Percentiles rank a stretch among this genome's conserved stretches.
phyloP scores from a whole-genome alignment of 352 stramenopile genomes.

The Globisporangium parvum region DNA sequence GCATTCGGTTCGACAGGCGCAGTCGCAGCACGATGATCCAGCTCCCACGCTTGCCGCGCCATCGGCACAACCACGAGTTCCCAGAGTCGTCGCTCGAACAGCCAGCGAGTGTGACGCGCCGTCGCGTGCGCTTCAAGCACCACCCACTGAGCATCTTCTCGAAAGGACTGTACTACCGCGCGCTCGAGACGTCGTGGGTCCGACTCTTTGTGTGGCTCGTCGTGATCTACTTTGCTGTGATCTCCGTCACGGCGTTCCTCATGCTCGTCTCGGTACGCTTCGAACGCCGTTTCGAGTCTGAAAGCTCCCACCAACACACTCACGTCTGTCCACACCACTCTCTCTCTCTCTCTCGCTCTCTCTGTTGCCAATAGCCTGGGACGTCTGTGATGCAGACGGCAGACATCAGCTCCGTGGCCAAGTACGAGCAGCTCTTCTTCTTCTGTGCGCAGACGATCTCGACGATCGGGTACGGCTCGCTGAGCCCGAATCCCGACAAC shows the following conservation, averaged over 20 bases:
- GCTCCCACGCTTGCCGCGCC: slow-evolving; percentile 9
- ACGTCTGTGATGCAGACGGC: slow-evolving; percentile 5
- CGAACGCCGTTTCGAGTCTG: no score
- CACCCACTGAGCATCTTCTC: slow-evolving; percentile 29
- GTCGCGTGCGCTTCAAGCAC: slow-evolving; percentile 37
- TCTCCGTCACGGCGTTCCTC: slow-evolving; percentile 32
- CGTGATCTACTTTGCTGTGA: slow-evolving; percentile 29
- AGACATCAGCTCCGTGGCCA: slow-evolving; percentile 9
- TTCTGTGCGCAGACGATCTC: slow-evolving; percentile 63
- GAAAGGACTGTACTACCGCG: slow-evolving; percentile 47
- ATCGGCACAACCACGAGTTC: slow-evolving; percentile 15
- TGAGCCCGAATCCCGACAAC: slow-evolving; percentile 39
- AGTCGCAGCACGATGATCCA: slow-evolving; percentile 18
- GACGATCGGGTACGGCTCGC: slow-evolving; percentile 41
- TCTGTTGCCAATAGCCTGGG: slow-evolving; percentile 7
- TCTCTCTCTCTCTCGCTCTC: not conserved
- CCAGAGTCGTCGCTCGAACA: slow-evolving; percentile 12
- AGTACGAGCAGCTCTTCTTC: slow-evolving; percentile 41
- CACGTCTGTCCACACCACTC: no score
- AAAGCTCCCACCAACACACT: no score
- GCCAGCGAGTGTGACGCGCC: slow-evolving; percentile 35
- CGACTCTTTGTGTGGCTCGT: slow-evolving; percentile 32
- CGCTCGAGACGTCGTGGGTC: slow-evolving; percentile 37
- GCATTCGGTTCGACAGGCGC: slow-evolving; percentile 20
- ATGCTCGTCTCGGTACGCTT: slow-evolving; percentile 44